Evolutionary conservation across 306 rosid species (phyloP).

Genomic region (Pachyrhizus erosus): DNA sequence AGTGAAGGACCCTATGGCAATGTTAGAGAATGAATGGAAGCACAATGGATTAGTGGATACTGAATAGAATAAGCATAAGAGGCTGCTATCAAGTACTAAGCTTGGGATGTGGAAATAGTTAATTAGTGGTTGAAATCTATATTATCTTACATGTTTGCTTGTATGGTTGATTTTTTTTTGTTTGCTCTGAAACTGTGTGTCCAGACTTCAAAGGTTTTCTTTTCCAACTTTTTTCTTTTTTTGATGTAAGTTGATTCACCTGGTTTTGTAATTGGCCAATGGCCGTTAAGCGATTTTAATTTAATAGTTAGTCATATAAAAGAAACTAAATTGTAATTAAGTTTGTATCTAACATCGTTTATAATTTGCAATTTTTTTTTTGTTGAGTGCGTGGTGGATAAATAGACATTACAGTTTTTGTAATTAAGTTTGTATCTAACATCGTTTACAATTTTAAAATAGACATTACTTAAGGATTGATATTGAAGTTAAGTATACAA

Average conservation of each 20-base stretch:
- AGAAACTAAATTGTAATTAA: not conserved
- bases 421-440: too few species aligned
- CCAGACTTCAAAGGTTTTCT: constrained; percentile 20
- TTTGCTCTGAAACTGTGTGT: constrained; percentile 27
- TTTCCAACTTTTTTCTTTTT: constrained; percentile 10
- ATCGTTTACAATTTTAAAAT: too few species aligned
- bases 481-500: not conserved
- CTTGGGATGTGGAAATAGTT: constrained; percentile 41
- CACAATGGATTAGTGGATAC: not conserved
- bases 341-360: not conserved
- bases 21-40: constrained; percentile 18
- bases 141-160: constrained; percentile 39
- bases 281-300: constrained; percentile 26
- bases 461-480: too few species aligned
- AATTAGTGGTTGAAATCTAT: constrained; percentile 9
- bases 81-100: constrained; percentile 23
- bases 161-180: constrained; percentile 37
- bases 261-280: constrained; percentile 26
- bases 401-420: too few species aligned
- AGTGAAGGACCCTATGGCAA: constrained; percentile 22
- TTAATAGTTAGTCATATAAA: constrained; percentile 1
- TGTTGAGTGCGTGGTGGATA: not conserved
- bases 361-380: not conserved
- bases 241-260: constrained; percentile 21
- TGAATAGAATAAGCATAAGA: constrained; percentile 4